Evolutionary conservation across 768 basidiomycete genomes (phyloP).

Genomic region (Suillus luteus): DNA sequence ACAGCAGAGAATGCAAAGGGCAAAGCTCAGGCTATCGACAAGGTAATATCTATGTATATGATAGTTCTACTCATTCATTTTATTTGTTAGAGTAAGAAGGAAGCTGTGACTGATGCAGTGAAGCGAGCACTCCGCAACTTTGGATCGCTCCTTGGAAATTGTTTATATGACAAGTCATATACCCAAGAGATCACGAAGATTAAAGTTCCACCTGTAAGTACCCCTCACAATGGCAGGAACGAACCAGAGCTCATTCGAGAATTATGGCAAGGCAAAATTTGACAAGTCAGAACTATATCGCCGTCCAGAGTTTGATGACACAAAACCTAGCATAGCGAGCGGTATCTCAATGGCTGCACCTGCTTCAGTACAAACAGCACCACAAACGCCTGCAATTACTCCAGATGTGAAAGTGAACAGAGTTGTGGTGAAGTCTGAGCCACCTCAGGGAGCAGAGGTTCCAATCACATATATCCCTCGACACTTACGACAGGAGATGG

Average conservation of each 20-base stretch:
- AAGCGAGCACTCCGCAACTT: slow-evolving; percentile 92
- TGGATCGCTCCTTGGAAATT: slow-evolving; percentile 94
- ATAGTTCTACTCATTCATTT: slow-evolving; percentile 8
- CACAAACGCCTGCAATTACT: background rate
- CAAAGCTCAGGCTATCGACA: slow-evolving; percentile 87
- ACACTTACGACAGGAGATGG: slow-evolving; percentile 38
- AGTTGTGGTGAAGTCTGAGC: slow-evolving; percentile 23
- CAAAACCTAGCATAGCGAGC: slow-evolving; percentile 29
- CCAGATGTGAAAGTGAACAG: background rate
- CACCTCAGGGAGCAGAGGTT: slow-evolving; percentile 15
- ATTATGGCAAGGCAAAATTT: slow-evolving; percentile 56
- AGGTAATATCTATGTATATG: slow-evolving; percentile 54
- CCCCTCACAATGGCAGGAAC: background rate
- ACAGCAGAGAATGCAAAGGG: slow-evolving; percentile 80
- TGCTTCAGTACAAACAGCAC: slow-evolving; percentile 1
- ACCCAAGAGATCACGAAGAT: slow-evolving; percentile 84
- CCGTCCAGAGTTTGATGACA: slow-evolving; percentile 66
- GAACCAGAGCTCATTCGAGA: slow-evolving; percentile 13
- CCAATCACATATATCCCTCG: slow-evolving; percentile 41
- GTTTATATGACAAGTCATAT: slow-evolving; percentile 94
- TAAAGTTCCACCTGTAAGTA: slow-evolving; percentile 78
- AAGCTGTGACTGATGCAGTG: slow-evolving; percentile 92
- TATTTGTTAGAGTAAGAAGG: slow-evolving; percentile 87
- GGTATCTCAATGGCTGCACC: slow-evolving; percentile 6
- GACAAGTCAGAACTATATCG: slow-evolving; percentile 69